A percentile compares a stretch with the other conserved stretches of the same genome.
Evolutionary conservation across 768 basidiomycete genomes (phyloP).

Genomic region (Tubosaeta sp.): DNA sequence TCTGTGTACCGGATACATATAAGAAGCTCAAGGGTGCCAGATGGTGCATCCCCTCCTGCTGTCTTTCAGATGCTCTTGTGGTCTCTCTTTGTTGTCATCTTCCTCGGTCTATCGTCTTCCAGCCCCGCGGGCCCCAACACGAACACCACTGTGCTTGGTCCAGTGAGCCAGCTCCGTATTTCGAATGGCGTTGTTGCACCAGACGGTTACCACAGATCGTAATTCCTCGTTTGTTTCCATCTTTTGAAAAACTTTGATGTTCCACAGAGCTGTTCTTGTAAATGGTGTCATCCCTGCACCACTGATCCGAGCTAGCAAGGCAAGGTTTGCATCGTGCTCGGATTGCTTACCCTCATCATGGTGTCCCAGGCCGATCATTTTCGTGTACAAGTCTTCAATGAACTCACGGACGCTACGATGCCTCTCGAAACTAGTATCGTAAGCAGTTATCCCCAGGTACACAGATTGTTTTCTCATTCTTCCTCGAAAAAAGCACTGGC

Average conservation of each 20-base stretch:
- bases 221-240: background rate
- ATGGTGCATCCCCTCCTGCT: background rate
- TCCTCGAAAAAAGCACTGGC: conserved; percentile 17
- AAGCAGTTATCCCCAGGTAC: conserved; percentile 10
- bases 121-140: too few species aligned
- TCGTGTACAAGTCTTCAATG: conserved; percentile 40
- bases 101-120: too few species aligned
- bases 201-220: conserved; percentile 41
- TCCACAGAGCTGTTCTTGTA: conserved; percentile 34
- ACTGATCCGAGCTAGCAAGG: conserved; percentile 38
- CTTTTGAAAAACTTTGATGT: background rate
- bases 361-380: conserved; percentile 32
- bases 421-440: conserved; percentile 39
- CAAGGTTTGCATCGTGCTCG: background rate
- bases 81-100: background rate
- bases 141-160: too few species aligned
- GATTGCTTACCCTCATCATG: background rate
- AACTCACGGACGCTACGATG: conserved; percentile 44
- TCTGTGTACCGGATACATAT: background rate
- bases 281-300: conserved; percentile 41
- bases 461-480: conserved; percentile 16
- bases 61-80: background rate
- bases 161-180: conserved; percentile 24
- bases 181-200: conserved; percentile 38
- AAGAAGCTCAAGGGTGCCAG: background rate